These are phyloP conservation scores for Rhodotorula glutinis DNA, from an alignment of 1,284 basidiomycete species.

Conservation along the genomic window DNA sequence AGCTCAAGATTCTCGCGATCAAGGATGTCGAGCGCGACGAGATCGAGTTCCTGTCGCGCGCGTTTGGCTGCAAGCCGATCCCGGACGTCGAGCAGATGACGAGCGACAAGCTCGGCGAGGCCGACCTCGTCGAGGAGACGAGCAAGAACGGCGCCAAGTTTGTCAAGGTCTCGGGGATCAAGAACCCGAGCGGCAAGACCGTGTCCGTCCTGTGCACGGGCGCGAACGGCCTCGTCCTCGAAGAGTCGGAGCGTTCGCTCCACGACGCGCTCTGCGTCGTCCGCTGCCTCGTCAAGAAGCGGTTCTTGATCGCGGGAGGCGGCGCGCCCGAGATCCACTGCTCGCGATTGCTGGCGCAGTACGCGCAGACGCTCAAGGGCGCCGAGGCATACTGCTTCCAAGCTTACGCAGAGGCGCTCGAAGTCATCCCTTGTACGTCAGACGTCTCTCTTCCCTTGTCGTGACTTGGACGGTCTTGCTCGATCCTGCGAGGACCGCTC, in stretches of 20 bases:
- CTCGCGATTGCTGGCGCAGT: conserved; percentile 85
- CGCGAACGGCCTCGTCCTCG: conserved; percentile 86
- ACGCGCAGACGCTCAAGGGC: conserved; percentile 90
- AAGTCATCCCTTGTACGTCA: conserved; percentile 73
- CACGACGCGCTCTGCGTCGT: conserved; percentile 99
- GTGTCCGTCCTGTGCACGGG: conserved; percentile 96
- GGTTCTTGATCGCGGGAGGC: conserved; percentile 95
- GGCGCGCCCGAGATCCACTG: conserved; percentile 98
- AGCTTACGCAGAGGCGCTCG: conserved; percentile 94
- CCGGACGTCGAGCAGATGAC: conserved; percentile 97
- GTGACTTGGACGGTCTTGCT: neutral
- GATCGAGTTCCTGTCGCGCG: conserved; percentile 95
- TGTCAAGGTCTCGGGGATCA: conserved; percentile 91
- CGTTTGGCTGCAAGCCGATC: conserved; percentile 90
- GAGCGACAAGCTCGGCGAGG: conserved; percentile 97
- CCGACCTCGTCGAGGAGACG: conserved; percentile 91
- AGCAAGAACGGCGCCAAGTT: conserved; percentile 83
- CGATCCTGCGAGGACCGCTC: neutral
- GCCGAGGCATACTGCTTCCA: conserved; percentile 99
- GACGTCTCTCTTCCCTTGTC: neutral
- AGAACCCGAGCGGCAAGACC: conserved; percentile 82
- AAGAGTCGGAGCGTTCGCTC: conserved; percentile 94
- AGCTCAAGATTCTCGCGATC: conserved; percentile 93
- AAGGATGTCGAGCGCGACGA: conserved; percentile 99
- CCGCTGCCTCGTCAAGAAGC: conserved; percentile 95